Percentiles rank a stretch among this genome's conserved stretches.
Conservation (phyloP, 2,329 filamentous ascomycete genomes). For the Blastomyces parvus region DNA sequence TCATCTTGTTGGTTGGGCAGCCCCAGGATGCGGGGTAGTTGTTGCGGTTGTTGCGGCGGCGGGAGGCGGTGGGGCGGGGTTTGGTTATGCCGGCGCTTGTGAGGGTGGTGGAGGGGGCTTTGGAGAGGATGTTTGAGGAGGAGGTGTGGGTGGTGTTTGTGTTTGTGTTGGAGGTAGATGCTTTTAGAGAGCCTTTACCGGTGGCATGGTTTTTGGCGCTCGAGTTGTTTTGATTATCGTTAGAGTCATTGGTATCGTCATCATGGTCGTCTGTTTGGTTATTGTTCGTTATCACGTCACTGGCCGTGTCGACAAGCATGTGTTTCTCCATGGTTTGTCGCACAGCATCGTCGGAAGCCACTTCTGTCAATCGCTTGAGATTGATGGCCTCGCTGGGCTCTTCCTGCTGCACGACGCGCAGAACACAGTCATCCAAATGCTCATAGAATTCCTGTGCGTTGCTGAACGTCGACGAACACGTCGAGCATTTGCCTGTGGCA, state of each 20-base stretch:
- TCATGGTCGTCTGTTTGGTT: conserved; percentile 50
- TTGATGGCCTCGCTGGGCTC: conserved; percentile 51
- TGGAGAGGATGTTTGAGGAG: conserved; percentile 31
- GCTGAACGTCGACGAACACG: conserved; percentile 73
- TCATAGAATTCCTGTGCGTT: conserved; percentile 96
- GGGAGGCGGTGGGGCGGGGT: conserved; percentile 52
- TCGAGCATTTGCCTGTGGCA: conserved; percentile 80
- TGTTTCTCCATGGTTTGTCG: conserved; percentile 51
- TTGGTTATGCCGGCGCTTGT: conserved; percentile 66
- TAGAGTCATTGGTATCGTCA: conserved; percentile 15
- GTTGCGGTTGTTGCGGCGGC: conserved; percentile 79
- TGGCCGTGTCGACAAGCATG: conserved; percentile 42
- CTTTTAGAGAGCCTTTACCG: conserved; percentile 22
- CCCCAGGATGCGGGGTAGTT: conserved; percentile 94
- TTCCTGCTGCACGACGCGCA: conserved; percentile 53
- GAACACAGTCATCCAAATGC: conserved; percentile 67
- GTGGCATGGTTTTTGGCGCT: conserved; percentile 41
- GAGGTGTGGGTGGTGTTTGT: neutral
- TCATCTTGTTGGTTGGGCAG: conserved; percentile 85
- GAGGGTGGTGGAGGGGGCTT: conserved; percentile 52
- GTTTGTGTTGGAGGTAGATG: neutral
- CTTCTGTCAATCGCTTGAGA: conserved; percentile 46
- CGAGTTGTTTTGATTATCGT: conserved; percentile 14
- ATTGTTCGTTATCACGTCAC: conserved; percentile 39
- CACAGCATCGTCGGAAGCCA: conserved; percentile 51